Evolutionary conservation across 2,329 filamentous ascomycete genomes (phyloP), one percentile per base, ranked within the genome.

Genomic region (Beauveria asiatica): DNA sequence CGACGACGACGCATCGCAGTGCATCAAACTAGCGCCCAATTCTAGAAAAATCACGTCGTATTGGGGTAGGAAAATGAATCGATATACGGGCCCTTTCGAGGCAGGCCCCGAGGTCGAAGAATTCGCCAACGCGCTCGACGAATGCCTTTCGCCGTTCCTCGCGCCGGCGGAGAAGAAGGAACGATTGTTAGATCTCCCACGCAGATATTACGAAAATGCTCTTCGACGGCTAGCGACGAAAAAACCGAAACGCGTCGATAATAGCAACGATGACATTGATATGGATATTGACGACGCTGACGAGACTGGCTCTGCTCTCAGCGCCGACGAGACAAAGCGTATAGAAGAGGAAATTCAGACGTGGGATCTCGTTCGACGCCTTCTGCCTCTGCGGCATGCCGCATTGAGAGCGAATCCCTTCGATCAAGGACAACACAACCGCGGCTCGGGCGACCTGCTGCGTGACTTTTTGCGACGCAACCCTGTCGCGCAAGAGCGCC

Each of bases 321-420:
- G 66, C 5, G 37, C 62, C 19, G 66, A 68, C 16, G 67, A 72
- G 52, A 68, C 65, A 53, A 69, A 64, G 81, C 68, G 82, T 60
- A 88, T 91, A 80, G 86, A 95, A 72, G 82, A 88, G 64, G 94
- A 99, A 73, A 84, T 86, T 45, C 90, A 95, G 67, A 94, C 92
- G 0, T 99, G 94, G 94, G 87, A 95, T 69, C 79, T 97, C 30
- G 76, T 97, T 61, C 82, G 85, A 53, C 83, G 89, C 44, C 78
- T 96, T 62, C 80, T 96, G 56, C 85, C 87, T 11, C 73, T 90
- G 64, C 83, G 89, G 67, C 87, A 90, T 69, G 76, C 79, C 41
- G 63, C 69, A 17, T 63, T 65, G 25, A 64, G 62, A 25, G 33
- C 61, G 17, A 61, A 62, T 27, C 67, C 60, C 60, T 62, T 66